Percentiles rank a stretch among this genome's conserved stretches.
Conservation (phyloP, 2,329 filamentous ascomycete genomes). For the Tricladium varicosporioides region DNA sequence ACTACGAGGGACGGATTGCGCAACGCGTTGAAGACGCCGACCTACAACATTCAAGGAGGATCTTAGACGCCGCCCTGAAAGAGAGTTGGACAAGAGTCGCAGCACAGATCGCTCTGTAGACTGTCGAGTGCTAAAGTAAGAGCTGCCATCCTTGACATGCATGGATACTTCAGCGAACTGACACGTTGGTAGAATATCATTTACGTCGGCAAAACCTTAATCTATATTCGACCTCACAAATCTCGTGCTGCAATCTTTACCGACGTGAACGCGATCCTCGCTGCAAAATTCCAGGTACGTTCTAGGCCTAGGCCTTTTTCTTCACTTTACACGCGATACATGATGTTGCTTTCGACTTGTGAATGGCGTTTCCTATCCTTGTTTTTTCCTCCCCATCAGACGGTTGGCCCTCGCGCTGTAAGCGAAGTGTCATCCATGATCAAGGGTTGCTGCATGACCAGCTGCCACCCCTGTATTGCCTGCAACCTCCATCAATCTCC, state of each 20-base stretch:
- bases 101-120: constrained; percentile 8
- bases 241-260: constrained; percentile 3
- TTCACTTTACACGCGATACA: constrained; percentile 9
- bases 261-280: constrained; percentile 14
- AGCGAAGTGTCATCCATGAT: constrained; percentile 29
- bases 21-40: not conserved
- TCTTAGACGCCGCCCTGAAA: not conserved
- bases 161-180: constrained; percentile 14
- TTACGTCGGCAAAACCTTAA: not conserved
- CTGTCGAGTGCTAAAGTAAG: constrained; percentile 6
- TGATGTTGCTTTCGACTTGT: constrained; percentile 15
- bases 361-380: constrained; percentile 23
- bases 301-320: constrained; percentile 15
- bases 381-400: constrained; percentile 21
- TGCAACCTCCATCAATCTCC: constrained; percentile 27
- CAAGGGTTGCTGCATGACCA: constrained; percentile 31
- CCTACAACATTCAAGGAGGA: not conserved
- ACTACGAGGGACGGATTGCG: not conserved
- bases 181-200: constrained; percentile 18
- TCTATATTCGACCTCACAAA: not conserved
- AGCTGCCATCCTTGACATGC: not conserved
- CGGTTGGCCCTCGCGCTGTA: constrained; percentile 16
- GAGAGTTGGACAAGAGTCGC: constrained; percentile 10
- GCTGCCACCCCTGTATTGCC: constrained; percentile 23
- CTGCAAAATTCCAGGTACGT: constrained; percentile 21